Base-by-base conservation (phyloP, 495 filamentous ascomycete species). In the Neurospora tetraspora region DNA sequence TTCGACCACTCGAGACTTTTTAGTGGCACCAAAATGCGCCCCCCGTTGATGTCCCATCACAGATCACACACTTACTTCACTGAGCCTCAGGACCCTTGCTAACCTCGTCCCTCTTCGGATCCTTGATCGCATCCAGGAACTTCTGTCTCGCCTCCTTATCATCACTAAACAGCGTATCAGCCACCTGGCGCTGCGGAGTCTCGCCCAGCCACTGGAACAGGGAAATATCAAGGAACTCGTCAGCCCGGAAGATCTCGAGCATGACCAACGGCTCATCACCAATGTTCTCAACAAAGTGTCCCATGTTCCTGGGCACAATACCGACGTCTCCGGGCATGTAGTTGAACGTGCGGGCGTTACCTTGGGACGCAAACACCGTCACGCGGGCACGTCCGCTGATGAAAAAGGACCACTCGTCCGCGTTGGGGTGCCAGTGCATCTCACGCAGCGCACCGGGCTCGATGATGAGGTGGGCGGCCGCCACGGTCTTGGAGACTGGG, bases 161-260 rank as follows among this genome's bases (percentile, higher is more conserved):
- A 31, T 82, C 81, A 36, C 82, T 76, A 77, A 91, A 92, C 18
- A 92, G 71, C 74, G 89, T 86, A 69, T 91, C 90, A 31, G 83
- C 83, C 31, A 91, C 89, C 80, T 90, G 81, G 53, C 85, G 77
- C 78, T 84, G 81, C 31, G 90, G 90, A 16, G 89, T 90, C 82
- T 90, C 87, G 5, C 89, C 90, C 75, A 92, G 77, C 90, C 90
- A 92, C 78, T 92, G 89, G 76, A 89, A 89, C 18, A 91, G 81
- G 5, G 86, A 89, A 75, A 92, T 89, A 71, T 91, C 89, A 43
- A 85, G 80, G 73, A 89, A 89, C 73, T 85, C 80, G 70, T 89
- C 87, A 0, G 87, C 83, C 10, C 85, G 82, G 79, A 89, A 89
- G 14, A 90, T 81, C 76, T 90, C 88, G 43, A 90, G 79, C 81